Evolutionary conservation across 1,139 yeast genomes (phyloP), one percentile per base, ranked within the genome.

Genomic region (Hansenula lynferdii): DNA sequence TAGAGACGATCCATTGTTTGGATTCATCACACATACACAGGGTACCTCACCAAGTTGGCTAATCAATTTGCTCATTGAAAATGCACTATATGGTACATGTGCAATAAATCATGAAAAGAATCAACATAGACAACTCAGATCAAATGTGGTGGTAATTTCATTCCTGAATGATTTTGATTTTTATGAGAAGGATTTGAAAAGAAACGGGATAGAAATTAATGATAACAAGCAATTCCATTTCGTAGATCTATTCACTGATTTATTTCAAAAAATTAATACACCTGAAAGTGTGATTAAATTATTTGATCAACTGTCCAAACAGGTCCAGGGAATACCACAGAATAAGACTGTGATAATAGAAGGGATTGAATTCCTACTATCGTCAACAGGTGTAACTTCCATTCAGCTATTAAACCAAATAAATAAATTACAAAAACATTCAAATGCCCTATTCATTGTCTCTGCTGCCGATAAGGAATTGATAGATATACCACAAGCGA

Each of bases 41-140:
- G 83, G 85, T 0, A 81, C 87, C 0, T 69, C 77, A 16, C 80
- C 94, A 2, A 57, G 75, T 6, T 85, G 95, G 95, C 62, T 85
- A 25, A 54, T 75, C 7, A 71, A 58, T 40, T 54, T 62, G 5
- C 43, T 69, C 8, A 48, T 65, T 11, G 70, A 65, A 38, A 50
- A 61, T 8, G 44, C 51, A 9, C 31, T 62, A 5, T 57, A 42
- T 35, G 50, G 48, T 4, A 51, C 55, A 1, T 53, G 57, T 36
- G 37, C 29, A 7, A 41, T 53, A 14, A 53, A 52, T 33, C 51
- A 49, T 35, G 57, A 51, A 9, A 48, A 43, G 22, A 19, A 23
- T 6, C 31, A 31, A n/a, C 32, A 23, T 15, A 48, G 36, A 28
- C n/a, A 14, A 1, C 17, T 31, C 3, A 32, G 38, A 25, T 26